Evolutionary conservation across 139 green algal species (phyloP), one percentile per base, ranked within the genome.

Genomic region (Coccomyxa sp.): DNA sequence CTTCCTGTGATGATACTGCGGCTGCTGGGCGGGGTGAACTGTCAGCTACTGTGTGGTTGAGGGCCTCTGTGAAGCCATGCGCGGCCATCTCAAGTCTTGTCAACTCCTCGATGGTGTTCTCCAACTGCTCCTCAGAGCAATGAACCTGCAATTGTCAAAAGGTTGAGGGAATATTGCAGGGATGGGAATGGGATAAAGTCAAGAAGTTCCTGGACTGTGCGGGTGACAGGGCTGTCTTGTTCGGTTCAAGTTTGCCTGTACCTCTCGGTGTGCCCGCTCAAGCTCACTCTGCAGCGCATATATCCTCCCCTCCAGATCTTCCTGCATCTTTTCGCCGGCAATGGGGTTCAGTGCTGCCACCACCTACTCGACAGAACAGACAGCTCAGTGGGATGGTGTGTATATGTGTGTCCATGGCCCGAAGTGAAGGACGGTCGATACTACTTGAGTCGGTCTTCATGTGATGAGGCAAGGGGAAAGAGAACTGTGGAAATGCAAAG

Each of bases 301-400:
- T 9, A 91, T 87, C 74, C 89, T 59, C 31, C 84, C 82, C 30
- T 84, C 67, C 23, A 91, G 51, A 12, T 82, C 30, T 31, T 58
- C 28, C 38, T 77, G 60, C 63, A 86, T 88, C 18, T 81, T 23
- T 74, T 88, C 79, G 25, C 79, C 77, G 0, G 85, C 87, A 57
- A 85, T 75, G 1, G 88, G 88, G 81, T 91, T 91, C 17, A 91
- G 75, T 32, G 79, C 75, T 9, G 89, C 86, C 27, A 91, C 88
- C 27, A 91, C 82, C 85, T 82, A 58, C 79, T 15, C 58, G 13
- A 21, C 58, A 23, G 27, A 81, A 51, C 3, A 51, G 38, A 51
- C 38, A 51, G 38, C 38, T 51, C 38, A 51, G 38, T 51, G 38
- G n/a, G n/a, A 51, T 7, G 7, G 7, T 11, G 38, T 7, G 38